These are phyloP conservation scores for Haplographium delicatum DNA, from an alignment of 495 filamentous ascomycete species.

Conservation along the genomic window DNA sequence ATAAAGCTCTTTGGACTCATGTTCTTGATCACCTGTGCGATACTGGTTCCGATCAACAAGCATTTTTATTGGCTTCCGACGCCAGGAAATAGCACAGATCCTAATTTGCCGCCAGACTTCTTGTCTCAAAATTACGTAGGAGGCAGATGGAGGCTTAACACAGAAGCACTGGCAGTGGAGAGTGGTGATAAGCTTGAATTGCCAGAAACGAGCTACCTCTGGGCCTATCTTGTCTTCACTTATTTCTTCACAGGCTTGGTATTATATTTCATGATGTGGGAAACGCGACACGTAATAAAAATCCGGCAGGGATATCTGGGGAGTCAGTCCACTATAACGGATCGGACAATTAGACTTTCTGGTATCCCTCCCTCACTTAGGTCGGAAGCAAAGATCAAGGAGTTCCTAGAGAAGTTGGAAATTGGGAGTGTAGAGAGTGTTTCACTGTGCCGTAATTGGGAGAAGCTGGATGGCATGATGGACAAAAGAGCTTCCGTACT, in stretches of 20 bases:
- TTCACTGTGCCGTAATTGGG: constrained; percentile 84
- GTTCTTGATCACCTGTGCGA: constrained; percentile 69
- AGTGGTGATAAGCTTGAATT: constrained; percentile 28
- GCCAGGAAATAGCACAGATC: constrained; percentile 2
- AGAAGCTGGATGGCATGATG: constrained; percentile 70
- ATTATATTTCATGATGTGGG: constrained; percentile 73
- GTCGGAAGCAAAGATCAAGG: constrained; percentile 77
- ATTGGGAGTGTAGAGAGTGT: constrained; percentile 94
- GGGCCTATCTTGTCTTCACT: constrained; percentile 87
- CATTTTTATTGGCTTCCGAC: constrained; percentile 38
- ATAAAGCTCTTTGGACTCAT: constrained; percentile 74
- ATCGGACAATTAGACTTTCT: constrained; percentile 86
- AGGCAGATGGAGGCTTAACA: constrained; percentile 10
- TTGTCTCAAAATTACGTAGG: neutral
- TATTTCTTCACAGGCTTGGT: constrained; percentile 83
- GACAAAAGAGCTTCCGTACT: constrained; percentile 59
- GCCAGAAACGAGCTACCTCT: constrained; percentile 57
- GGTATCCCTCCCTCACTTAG: constrained; percentile 78
- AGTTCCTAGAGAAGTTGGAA: constrained; percentile 78
- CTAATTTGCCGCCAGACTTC: neutral
- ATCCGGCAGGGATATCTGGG: constrained; percentile 89
- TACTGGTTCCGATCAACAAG: constrained; percentile 83
- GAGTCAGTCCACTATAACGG: constrained; percentile 86
- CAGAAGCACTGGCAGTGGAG: constrained; percentile 6
- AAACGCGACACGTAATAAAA: constrained; percentile 78